phyloP scores from a whole-genome alignment of 257 asterid species.

The Thymus mandschuricus region DNA sequence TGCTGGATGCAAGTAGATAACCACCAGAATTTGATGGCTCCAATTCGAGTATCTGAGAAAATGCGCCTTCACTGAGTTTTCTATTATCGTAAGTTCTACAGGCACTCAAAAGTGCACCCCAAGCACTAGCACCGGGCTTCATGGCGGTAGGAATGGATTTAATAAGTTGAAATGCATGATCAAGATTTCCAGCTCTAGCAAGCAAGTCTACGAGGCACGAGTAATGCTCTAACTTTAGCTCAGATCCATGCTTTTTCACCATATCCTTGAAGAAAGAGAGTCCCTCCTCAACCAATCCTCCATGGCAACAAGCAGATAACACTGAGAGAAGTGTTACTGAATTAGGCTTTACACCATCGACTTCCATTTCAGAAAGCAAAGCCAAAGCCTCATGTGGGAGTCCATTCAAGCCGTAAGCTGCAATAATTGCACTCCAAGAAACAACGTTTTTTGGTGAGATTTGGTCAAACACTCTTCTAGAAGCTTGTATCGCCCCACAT shows the following conservation, averaged over 20 bases:
- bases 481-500: constrained; percentile 73
- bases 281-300: constrained; percentile 87
- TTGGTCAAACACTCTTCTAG: constrained; percentile 64
- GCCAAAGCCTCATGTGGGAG: constrained; percentile 70
- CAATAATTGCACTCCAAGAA: constrained; percentile 83
- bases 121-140: constrained; percentile 69
- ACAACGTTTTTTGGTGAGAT: constrained; percentile 59
- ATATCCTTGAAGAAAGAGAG: constrained; percentile 56
- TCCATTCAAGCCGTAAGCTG: constrained; percentile 84
- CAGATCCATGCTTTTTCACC: constrained; percentile 42
- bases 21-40: constrained; percentile 82
- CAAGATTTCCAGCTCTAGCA: constrained; percentile 85
- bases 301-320: constrained; percentile 89
- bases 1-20: constrained; percentile 75
- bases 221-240: constrained; percentile 64
- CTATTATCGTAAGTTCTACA: constrained; percentile 59
- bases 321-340: constrained; percentile 64
- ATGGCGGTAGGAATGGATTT: constrained; percentile 43
- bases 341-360: constrained; percentile 65
- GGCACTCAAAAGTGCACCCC: constrained; percentile 90
- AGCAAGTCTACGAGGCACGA: constrained; percentile 89
- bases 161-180: constrained; percentile 61
- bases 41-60: constrained; percentile 60
- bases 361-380: constrained; percentile 66
- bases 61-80: constrained; percentile 44